These are phyloP conservation scores for Scenedesmus sp. DNA, from an alignment of 163 green algal genomes.

Conservation along the genomic window DNA sequence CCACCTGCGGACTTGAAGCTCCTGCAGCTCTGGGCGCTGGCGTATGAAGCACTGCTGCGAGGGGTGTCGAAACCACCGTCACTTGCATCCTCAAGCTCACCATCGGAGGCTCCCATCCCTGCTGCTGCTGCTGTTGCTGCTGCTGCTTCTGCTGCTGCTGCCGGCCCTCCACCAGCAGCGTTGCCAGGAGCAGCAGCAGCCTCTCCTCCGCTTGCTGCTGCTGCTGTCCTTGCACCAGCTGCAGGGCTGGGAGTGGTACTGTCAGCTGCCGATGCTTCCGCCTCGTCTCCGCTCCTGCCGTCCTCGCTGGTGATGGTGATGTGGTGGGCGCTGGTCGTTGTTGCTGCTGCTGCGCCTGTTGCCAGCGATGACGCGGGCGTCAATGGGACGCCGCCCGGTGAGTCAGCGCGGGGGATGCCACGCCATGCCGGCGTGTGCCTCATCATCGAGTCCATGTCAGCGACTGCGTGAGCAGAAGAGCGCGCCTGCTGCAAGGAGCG, in stretches of 20 bases:
- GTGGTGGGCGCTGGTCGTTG: neutral
- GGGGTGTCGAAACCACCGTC: neutral
- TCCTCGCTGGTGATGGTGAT: neutral
- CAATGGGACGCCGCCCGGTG: neutral
- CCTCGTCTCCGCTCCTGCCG: neutral
- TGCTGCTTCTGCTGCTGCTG: neutral
- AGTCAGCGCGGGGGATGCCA: neutral
- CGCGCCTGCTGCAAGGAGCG: neutral
- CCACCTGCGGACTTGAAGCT: neutral
- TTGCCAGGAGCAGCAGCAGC: neutral
- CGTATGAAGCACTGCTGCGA: neutral
- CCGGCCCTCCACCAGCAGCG: neutral
- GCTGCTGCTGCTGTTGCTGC: neutral
- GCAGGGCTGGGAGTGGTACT: neutral
- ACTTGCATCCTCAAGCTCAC: neutral
- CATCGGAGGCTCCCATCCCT: neutral
- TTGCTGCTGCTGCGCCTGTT: neutral
- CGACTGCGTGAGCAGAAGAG: neutral
- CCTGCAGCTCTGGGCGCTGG: neutral
- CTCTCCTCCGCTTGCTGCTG: neutral
- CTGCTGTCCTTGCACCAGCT: neutral
- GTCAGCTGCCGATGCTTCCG: neutral
- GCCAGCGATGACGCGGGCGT: neutral
- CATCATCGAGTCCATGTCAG: neutral
- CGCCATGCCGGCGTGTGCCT: neutral